Base-by-base conservation (phyloP, 1,284 basidiomycete genomes). In the Ustilago tritici region DNA sequence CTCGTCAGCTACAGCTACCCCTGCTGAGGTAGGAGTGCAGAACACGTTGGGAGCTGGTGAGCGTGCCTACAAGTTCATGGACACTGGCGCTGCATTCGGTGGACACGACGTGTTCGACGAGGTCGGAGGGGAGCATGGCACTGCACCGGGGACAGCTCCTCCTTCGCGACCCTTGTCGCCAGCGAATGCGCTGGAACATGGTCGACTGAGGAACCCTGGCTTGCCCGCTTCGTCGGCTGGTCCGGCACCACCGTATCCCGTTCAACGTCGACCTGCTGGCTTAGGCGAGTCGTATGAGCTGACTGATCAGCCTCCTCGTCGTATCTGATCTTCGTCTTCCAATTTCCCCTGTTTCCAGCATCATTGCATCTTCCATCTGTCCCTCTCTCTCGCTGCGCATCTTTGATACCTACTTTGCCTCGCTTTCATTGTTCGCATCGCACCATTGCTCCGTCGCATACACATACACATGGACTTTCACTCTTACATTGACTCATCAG, bases 61-160 rank as follows among this genome's bases (percentile, higher is more conserved):
- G 34, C 64, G 71, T 3, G 14, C 68, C 6, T 74, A 78, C 71
- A 59, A 67, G 23, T 74, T 74, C 53, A 78, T 75, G 72, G 72
- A 75, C 58, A 55, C 73, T 2, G 76, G 71, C 15, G 71, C 76
- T 14, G 56, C 65, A 0, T 64, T 71, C 53, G 68, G 64, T 17
- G 68, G 65, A 0, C 75, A 65, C 17, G 75, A 78, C 19, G 75
- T 69, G 17, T 78, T 78, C 61, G 75, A 78, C 47, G 75, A 78
- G 8, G 38, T 65, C 7, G 59, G 41, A 3, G n/a, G 11, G 6
- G 70, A 70, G 2, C 34, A 7, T 5, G 57, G 50, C 28, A 73
- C 63, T 5, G 70, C 70, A 15, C 70, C 75, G 10, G 75, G 55
- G 14, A 78, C 75, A 0, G 75, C 70, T 4, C 70, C 75, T 15